Evolutionary conservation across 73 alveolate species (phyloP).

Genomic region (Paramecium biaurelia): DNA sequence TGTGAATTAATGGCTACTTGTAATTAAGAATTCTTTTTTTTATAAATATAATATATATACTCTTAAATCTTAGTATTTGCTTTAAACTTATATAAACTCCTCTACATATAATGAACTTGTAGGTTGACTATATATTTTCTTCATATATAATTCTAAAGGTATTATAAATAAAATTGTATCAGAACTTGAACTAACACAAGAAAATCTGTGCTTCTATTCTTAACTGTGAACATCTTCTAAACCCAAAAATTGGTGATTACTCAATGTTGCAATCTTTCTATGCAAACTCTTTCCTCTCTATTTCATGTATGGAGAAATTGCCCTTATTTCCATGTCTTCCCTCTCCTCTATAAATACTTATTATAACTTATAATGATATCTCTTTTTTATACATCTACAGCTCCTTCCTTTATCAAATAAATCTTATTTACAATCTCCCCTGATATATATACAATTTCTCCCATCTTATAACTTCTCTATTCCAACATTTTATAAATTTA

Average conservation of each 20-base stretch:
- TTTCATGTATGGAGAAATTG: neutral
- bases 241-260: neutral
- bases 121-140: neutral
- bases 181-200: conserved; percentile 20
- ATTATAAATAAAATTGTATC: neutral
- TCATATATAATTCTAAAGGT: neutral
- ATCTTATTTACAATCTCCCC: neutral
- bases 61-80: neutral
- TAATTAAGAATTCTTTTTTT: neutral
- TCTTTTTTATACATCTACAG: neutral
- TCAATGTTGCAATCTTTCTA: neutral
- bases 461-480: neutral
- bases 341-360: neutral
- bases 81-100: neutral
- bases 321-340: neutral
- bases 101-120: neutral
- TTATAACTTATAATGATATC: neutral
- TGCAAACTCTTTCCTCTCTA: neutral
- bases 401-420: conserved; percentile 31
- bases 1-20: neutral
- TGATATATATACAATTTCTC: neutral
- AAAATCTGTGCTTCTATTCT: neutral
- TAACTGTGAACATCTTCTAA: neutral
- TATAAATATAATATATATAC: neutral
- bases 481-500: neutral